Percentiles rank a stretch among this genome's conserved stretches.
Evolutionary conservation across 768 basidiomycete species (phyloP).

Genomic region (Trametes sanguinea): DNA sequence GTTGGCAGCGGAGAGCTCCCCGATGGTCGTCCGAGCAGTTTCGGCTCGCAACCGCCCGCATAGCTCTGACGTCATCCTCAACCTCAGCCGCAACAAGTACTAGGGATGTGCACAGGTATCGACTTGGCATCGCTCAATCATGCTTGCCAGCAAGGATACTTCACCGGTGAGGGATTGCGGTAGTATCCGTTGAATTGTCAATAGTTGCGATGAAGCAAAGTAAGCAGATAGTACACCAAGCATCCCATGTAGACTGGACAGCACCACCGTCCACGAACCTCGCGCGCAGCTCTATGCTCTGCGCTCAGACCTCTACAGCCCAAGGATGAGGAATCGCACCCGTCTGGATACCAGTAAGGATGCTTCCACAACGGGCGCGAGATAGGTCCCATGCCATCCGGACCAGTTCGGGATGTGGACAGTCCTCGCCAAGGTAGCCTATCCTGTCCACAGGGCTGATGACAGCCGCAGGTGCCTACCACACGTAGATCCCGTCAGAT

Average conservation of each 20-base stretch:
- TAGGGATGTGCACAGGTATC: too few species aligned
- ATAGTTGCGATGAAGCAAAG: too few species aligned
- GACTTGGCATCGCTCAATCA: too few species aligned
- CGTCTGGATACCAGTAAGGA: conserved; percentile 66
- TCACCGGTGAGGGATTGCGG: too few species aligned
- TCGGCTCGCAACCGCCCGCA: not conserved
- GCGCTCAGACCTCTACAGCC: conserved; percentile 56
- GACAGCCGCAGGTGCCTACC: conserved; percentile 55
- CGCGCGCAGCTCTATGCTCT: not conserved
- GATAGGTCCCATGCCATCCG: conserved; percentile 75
- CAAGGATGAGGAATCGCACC: conserved; percentile 75
- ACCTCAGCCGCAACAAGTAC: not conserved
- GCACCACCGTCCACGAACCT: not conserved
- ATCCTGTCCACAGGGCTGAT: conserved; percentile 53
- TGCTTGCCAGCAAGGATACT: too few species aligned
- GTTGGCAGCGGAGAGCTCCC: too few species aligned
- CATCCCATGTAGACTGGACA: not conserved
- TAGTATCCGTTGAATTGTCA: too few species aligned
- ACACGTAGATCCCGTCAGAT: too few species aligned
- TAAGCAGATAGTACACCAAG: too few species aligned
- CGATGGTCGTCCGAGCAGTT: too few species aligned
- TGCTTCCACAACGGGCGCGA: conserved; percentile 51
- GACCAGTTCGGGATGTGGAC: conserved; percentile 56
- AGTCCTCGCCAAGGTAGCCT: conserved; percentile 59
- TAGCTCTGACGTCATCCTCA: not conserved